Evolutionary conservation across 805 yeast genomes (phyloP), one percentile per base, ranked within the genome.

Genomic region (Monosporozyma aerobia): DNA sequence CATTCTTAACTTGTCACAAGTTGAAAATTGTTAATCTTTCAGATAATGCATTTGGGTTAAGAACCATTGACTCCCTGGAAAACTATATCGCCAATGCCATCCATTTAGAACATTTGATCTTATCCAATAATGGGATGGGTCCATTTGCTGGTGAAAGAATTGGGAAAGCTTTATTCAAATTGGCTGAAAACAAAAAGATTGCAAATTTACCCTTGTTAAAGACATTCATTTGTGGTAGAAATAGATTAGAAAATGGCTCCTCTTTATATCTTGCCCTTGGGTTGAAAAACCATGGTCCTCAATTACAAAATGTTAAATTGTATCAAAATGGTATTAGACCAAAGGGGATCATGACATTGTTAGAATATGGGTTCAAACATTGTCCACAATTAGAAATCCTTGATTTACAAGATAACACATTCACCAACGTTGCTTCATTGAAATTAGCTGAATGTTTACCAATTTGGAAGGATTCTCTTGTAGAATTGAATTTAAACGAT

Each of bases 241-340:
- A 94, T 72, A 85, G 99, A 71, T 78, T 94, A 59, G 99, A 94
- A 69, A 90, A 90, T 68, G 99, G 98, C 2, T 90, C 97, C 5
- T 80, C 89, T 69, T 82, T 82, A 61, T 85, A 86, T 58, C 78
- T 95, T 72, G 81, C 97, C 9, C 75, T 87, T 53, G 96, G 95
- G 55, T 77, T 94, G 60, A 85, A 85, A 66, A 83, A 85, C 51
- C 96, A 94, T 69, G 76, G 78, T 44, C 79, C 82, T 51, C 69
- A 64, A 4, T 75, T 90, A 64, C 80, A 86, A 68, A 80, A 76
- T 54, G 81, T 90, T 37, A 82, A 86, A 66, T 76, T 94, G 59
- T 92, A 89, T 66, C 99, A 94, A 73, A 94, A 94, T 69, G 99
- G 99, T 66, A 94, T 94, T 58, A 83, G 99, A 71, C 98, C 96